Percentiles rank a stretch among this genome's conserved stretches.
Evolutionary conservation across 805 yeast genomes (phyloP).

Genomic region (Metschnikowia lochheadii): DNA sequence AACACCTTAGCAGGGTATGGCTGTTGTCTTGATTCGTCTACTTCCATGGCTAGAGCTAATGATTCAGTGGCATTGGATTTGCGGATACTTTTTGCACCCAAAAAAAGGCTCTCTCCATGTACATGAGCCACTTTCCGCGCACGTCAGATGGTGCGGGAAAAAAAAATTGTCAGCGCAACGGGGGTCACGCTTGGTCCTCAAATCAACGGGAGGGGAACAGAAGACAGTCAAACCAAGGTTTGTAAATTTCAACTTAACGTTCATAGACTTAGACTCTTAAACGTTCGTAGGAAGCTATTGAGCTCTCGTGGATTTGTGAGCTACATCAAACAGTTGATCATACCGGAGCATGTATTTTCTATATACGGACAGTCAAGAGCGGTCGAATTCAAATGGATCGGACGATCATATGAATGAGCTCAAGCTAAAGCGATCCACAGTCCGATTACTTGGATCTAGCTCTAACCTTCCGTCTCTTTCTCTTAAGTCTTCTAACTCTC

Average conservation of each 20-base stretch:
- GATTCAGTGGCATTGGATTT: not conserved
- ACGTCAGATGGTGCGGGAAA: not conserved
- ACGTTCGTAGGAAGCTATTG: too few relatives aligned
- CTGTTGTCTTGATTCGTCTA: not conserved
- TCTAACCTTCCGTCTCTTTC: slow-evolving; percentile 99
- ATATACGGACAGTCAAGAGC: slow-evolving; percentile 16
- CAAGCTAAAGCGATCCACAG: slow-evolving; percentile 19
- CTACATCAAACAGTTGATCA: slow-evolving; percentile 6
- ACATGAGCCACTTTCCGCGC: not conserved
- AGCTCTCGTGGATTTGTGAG: too few relatives aligned
- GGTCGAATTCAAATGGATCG: slow-evolving; percentile 2
- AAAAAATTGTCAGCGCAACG: not conserved
- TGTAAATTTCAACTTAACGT: too few relatives aligned
- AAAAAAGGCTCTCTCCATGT: not conserved
- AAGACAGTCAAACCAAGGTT: too few relatives aligned
- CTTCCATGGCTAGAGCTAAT: not conserved
- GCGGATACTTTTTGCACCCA: slow-evolving; percentile 4
- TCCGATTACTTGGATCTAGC: slow-evolving; percentile 97
- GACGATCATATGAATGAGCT: slow-evolving; percentile 7
- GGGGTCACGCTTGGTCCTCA: not conserved
- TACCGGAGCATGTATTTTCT: slow-evolving; percentile 21
- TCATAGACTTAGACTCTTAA: too few relatives aligned
- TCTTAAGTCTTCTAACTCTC: slow-evolving; percentile 99
- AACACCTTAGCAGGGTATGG: not conserved
- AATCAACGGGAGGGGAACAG: too few relatives aligned